A percentile compares a stretch with the other conserved stretches of the same genome.
phyloP scores from a whole-genome alignment of 768 basidiomycete genomes.

The Leccinum longicurvipes region DNA sequence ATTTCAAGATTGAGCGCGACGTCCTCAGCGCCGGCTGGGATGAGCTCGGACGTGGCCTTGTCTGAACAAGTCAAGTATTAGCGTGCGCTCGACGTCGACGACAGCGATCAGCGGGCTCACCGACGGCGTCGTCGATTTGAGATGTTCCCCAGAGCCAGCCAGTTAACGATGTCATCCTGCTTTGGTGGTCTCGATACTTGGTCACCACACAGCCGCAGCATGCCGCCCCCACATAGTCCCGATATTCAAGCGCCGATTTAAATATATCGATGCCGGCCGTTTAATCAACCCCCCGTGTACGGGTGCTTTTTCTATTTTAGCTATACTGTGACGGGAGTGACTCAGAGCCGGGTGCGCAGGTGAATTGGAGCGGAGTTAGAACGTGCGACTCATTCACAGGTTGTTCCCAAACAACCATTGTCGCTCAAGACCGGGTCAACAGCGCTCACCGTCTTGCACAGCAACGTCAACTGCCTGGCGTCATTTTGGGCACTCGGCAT shows the following conservation, averaged over 20 bases:
- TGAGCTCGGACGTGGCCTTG: constrained; percentile 89
- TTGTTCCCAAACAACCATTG: constrained; percentile 34
- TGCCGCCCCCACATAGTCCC: constrained; percentile 13
- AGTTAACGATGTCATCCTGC: constrained; percentile 55
- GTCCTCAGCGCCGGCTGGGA: constrained; percentile 82
- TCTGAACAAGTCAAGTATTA: constrained; percentile 49
- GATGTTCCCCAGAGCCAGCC: constrained; percentile 80
- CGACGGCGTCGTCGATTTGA: constrained; percentile 79
- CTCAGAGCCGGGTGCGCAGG: constrained; percentile 14
- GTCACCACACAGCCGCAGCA: constrained; percentile 15
- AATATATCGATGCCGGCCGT: neutral
- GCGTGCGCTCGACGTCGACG: constrained; percentile 2
- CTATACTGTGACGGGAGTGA: constrained; percentile 20
- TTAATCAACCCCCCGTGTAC: neutral
- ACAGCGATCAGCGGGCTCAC: constrained; percentile 40
- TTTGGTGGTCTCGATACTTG: constrained; percentile 14
- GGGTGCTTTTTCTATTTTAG: neutral
- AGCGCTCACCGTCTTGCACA: constrained; percentile 13
- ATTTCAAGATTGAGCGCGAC: constrained; percentile 93
- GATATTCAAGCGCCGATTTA: constrained; percentile 23
- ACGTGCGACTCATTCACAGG: constrained; percentile 31
- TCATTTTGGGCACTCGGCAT: neutral
- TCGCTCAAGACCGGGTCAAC: constrained; percentile 20
- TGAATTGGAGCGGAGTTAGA: constrained; percentile 34
- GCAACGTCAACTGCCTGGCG: constrained; percentile 5